Evolutionary conservation across 2,329 filamentous ascomycete genomes (phyloP).

Genomic region (Aspergillus sp.): DNA sequence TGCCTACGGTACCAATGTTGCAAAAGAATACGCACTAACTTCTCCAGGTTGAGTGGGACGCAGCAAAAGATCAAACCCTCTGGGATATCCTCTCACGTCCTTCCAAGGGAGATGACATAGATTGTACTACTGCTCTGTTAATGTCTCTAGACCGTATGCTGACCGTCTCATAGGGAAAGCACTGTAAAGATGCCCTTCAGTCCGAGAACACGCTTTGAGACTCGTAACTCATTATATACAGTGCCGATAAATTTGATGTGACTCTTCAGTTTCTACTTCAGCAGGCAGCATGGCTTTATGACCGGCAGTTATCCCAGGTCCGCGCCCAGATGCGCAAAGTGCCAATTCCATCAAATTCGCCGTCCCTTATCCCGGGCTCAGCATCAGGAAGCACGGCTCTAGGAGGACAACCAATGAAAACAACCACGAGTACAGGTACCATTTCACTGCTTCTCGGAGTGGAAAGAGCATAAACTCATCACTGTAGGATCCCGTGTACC

Average conservation of each 20-base stretch:
- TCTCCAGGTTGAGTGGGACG: conserved; percentile 77
- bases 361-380: conserved; percentile 40
- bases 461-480: neutral
- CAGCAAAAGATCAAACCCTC: conserved; percentile 76
- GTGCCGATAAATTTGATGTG: conserved; percentile 74
- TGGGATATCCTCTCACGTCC: conserved; percentile 87
- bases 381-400: conserved; percentile 37
- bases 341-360: conserved; percentile 35
- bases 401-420: conserved; percentile 23
- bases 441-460: neutral
- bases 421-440: conserved; percentile 23
- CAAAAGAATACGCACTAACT: conserved; percentile 11
- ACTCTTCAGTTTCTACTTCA: conserved; percentile 84
- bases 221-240: conserved; percentile 24
- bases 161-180: conserved; percentile 59
- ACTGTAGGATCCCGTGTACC: conserved; percentile 33
- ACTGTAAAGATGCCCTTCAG: conserved; percentile 49
- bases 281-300: conserved; percentile 90
- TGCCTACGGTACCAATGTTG: conserved; percentile 4
- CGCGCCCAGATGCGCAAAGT: conserved; percentile 79
- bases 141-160: conserved; percentile 10
- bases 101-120: conserved; percentile 72
- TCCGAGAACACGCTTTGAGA: neutral
- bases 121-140: conserved; percentile 57
- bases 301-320: conserved; percentile 84